These are phyloP conservation scores for sweet orange (Citrus sinensis) DNA, from an alignment of 345 rosid species.

Conservation along the genomic window DVS_A1.0 CM039164.1:2416001-2416500, in stretches of 20 bases:
- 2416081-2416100: neutral
- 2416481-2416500: constrained; percentile 55
- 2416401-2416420: neutral
- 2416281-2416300: neutral
- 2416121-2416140: neutral
- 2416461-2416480: constrained; percentile 51
- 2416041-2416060: neutral
- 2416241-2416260: neutral
- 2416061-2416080: neutral
- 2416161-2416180: neutral
- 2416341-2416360: neutral
- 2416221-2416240: neutral
- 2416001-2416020: constrained; percentile 46
- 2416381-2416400: neutral
- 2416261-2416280: neutral
- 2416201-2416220: neutral
- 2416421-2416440: constrained; percentile 38
- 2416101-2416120: neutral
- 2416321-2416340: neutral
- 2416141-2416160: neutral
- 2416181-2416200: neutral
- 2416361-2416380: neutral
- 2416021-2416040: neutral
- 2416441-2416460: constrained; percentile 55
- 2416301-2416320: neutral